Base-by-base conservation (phyloP, 2,329 filamentous ascomycete genomes). In the Colletotrichum echinochloae region DNA sequence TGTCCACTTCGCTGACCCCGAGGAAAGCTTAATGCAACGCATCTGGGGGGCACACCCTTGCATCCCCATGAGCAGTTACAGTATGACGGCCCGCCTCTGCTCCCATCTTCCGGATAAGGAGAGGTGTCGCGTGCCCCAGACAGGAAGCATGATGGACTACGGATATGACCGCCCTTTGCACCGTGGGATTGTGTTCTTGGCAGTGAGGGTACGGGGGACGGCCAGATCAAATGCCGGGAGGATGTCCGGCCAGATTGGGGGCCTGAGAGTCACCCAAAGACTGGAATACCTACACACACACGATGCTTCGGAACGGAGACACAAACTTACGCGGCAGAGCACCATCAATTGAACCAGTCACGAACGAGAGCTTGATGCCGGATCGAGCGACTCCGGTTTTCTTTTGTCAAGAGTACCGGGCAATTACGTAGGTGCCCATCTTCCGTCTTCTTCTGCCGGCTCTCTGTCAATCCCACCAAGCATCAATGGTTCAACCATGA, bases 21-120 rank as follows among this genome's bases (percentile, higher is more conserved):
- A 68, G 64, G 64, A 71, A 67, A 71, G 68, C 68, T 71, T 71
- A 60, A 54, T 37, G 26, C 44, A 46, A 35, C 44, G 41, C 35
- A 18, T 23, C 54, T 30, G 37, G 67, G 52, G 51, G 44, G 41
- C 18, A 18, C 18, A 1, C 35, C 57, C 57, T 54, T 51, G 63
- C 26, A 28, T 33, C 6, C 37, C 12, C 33, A 9, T 49, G 33
- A 12, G 18, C 54, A 33, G 18, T 66, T 23, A 39, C 44, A 64
- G 60, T 35, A 30, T 44, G 20, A 16, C 11, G 33, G 49, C 28
- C 18, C 49, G 26, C 52, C n/a, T 18, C 12, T 55, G 9, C n/a
- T 18, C 41, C 26, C n/a, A 20, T 3, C 12, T 12, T 30, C 11
- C 49, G 20, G 57, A 56, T 35, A 20, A 18, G 63, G 63, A 37